Evolutionary conservation across 73 alveolate species (phyloP).

Genomic region (Uronychia binucleata): DNA sequence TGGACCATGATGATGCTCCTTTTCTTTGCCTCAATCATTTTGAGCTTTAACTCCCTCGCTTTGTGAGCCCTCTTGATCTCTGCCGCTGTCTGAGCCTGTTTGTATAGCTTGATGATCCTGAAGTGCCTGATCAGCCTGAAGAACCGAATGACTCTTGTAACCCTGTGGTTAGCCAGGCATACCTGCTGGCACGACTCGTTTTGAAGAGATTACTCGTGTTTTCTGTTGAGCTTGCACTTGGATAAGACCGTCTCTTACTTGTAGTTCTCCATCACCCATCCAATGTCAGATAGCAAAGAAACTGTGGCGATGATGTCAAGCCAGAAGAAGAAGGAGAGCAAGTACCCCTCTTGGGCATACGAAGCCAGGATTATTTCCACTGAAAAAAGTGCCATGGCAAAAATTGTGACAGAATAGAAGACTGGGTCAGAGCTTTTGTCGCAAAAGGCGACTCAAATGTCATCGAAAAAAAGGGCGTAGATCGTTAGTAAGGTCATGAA

Average conservation of each 20-base stretch:
- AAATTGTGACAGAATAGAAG: conserved; percentile 16
- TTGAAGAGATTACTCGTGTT: not conserved
- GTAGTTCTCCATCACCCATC: conserved; percentile 67
- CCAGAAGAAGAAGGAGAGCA: conserved; percentile 87
- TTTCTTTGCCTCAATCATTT: not conserved
- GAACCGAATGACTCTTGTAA: not conserved
- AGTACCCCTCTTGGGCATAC: conserved; percentile 48
- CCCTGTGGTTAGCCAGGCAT: not conserved
- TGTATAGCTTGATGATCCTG: not conserved
- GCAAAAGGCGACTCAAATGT: conserved; percentile 47
- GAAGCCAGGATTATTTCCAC: conserved; percentile 65
- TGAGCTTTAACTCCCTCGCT: not conserved
- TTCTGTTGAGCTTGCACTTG: not conserved
- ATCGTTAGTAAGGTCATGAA: conserved; percentile 49
- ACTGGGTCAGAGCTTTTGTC: conserved; percentile 14
- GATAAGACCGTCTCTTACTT: not conserved
- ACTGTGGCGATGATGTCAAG: conserved; percentile 85
- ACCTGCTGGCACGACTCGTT: not conserved
- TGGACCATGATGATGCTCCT: not conserved
- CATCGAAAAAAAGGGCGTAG: conserved; percentile 73
- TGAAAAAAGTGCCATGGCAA: conserved; percentile 24
- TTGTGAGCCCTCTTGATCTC: not conserved
- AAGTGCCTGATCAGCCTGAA: not conserved
- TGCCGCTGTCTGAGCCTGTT: not conserved
- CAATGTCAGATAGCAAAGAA: conserved; percentile 81